These are phyloP conservation scores for Suhomyces bribrorum DNA, from an alignment of 1,139 yeast genomes.

Conservation along the genomic window DNA sequence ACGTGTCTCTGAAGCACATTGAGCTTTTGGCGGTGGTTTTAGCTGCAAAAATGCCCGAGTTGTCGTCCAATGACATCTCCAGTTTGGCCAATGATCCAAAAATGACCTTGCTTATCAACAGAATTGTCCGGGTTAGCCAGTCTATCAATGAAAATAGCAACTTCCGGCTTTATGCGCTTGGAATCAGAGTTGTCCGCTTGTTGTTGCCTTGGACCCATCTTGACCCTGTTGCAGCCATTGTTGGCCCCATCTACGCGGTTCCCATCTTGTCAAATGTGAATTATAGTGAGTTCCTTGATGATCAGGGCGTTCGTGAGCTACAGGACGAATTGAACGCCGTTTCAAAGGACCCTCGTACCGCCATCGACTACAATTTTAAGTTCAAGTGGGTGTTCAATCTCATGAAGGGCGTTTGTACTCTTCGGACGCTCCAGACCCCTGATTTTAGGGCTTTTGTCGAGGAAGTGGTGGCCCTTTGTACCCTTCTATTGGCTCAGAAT, in stretches of 20 bases:
- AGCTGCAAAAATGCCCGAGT: too few relatives aligned
- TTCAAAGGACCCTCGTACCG: neutral
- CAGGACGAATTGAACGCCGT: neutral
- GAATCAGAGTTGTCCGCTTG: conserved; percentile 7
- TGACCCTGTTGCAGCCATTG: conserved; percentile 10
- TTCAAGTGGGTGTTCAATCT: conserved; percentile 7
- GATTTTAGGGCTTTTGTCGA: conserved; percentile 8
- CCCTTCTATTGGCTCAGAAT: neutral
- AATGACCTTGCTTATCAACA: conserved; percentile 10
- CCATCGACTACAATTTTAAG: conserved; percentile 4
- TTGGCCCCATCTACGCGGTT: conserved; percentile 28
- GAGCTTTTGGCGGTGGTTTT: conserved; percentile 28
- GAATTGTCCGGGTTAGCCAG: conserved; percentile 12
- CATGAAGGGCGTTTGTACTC: neutral
- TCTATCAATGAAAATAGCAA: conserved; percentile 6
- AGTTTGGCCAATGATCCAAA: too few relatives aligned
- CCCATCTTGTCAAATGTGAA: conserved; percentile 34
- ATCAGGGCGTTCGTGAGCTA: neutral
- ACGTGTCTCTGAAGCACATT: conserved; percentile 41
- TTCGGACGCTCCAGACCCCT: neutral
- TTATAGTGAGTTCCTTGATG: conserved; percentile 16
- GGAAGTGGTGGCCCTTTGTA: neutral
- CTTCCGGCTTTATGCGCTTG: conserved; percentile 6
- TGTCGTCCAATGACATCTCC: too few relatives aligned
- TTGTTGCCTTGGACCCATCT: neutral